Conservation (phyloP, 2,329 filamentous ascomycete genomes). For the Pezicula neosporulosa region DNA sequence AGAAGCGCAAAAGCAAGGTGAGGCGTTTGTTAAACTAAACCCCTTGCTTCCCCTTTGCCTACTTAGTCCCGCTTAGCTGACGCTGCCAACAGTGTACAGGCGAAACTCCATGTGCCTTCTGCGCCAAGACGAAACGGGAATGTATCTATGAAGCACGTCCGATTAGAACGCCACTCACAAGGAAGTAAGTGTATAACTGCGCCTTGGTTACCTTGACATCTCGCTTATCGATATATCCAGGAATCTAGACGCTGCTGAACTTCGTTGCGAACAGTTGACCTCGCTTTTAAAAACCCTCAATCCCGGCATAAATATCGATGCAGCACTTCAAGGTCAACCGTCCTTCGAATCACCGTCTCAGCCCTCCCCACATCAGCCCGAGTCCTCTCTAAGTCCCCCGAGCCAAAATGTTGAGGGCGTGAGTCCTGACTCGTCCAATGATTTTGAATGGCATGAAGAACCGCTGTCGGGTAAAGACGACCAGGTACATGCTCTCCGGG, state of each 20-base stretch:
- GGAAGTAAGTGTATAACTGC: slow-evolving; percentile 4
- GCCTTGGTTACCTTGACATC: not conserved
- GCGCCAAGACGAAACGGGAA: slow-evolving; percentile 4
- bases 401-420: slow-evolving; percentile 10
- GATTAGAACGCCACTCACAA: slow-evolving; percentile 11
- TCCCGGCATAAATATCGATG: slow-evolving; percentile 11
- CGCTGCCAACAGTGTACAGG: slow-evolving; percentile 7
- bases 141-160: slow-evolving; percentile 11
- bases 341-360: not conserved
- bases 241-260: slow-evolving; percentile 9
- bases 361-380: not conserved
- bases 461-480: slow-evolving; percentile 18
- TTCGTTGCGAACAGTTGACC: slow-evolving; percentile 7
- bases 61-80: slow-evolving; percentile 81
- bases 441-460: slow-evolving; percentile 14
- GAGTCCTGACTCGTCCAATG: slow-evolving; percentile 12
- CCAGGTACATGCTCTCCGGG: slow-evolving; percentile 27
- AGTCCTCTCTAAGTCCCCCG: slow-evolving; percentile 1
- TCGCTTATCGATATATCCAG: not conserved
- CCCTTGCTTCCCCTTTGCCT: not conserved
- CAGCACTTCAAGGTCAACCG: too few relatives aligned
- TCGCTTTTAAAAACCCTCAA: slow-evolving; percentile 8
- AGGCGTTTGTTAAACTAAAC: not conserved
- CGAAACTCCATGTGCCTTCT: slow-evolving; percentile 8
- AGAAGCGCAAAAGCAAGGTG: slow-evolving; percentile 17